Percentiles rank a stretch among this genome's conserved stretches.
These are phyloP conservation scores for Triadica sebifera DNA, from an alignment of 345 rosid genomes.

Conservation along the genomic window DNA sequence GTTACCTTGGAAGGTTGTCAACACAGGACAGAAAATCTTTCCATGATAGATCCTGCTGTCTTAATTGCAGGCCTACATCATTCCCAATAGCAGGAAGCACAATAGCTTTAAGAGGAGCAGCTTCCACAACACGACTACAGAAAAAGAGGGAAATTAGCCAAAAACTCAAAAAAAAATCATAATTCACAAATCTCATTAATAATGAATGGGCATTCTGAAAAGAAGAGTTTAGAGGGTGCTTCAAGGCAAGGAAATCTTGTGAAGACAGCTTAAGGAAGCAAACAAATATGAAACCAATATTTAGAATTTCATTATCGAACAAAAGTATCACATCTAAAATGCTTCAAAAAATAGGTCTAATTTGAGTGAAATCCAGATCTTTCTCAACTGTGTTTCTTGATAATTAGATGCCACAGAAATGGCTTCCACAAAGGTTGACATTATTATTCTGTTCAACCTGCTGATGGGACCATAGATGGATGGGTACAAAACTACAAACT, in stretches of 20 bases:
- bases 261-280: neutral
- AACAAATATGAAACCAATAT: neutral
- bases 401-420: too few species aligned
- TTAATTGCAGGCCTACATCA: constrained; percentile 43
- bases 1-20: constrained; percentile 47
- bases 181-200: neutral
- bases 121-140: constrained; percentile 80
- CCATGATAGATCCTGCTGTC: constrained; percentile 75
- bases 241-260: too few species aligned
- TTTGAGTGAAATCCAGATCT: too few species aligned
- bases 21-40: constrained; percentile 50
- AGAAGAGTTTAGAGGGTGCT: neutral
- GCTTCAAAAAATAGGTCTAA: too few species aligned
- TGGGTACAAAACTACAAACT: too few species aligned
- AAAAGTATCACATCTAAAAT: too few species aligned
- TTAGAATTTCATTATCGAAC: neutral
- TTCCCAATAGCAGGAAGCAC: constrained; percentile 66
- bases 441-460: too few species aligned
- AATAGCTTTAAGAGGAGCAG: constrained; percentile 61
- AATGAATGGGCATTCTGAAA: neutral
- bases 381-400: too few species aligned
- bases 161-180: neutral
- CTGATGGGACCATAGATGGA: too few species aligned
- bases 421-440: too few species aligned
- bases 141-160: neutral